Base-by-base conservation (phyloP, 345 rosid species). In the Luvunga scandens region DNA sequence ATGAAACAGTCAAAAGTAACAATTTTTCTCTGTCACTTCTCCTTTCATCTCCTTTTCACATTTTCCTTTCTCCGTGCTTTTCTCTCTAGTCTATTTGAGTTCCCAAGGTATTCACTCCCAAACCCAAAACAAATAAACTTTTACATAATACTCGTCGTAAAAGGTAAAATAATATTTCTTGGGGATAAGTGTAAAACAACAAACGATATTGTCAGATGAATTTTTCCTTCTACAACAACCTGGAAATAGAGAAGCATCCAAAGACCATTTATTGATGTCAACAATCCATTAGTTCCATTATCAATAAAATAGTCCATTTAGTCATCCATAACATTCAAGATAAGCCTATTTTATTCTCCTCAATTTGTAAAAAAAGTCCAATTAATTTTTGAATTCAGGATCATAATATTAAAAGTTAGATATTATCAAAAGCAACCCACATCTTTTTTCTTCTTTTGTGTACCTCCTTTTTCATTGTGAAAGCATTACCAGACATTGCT, bases 281-380 rank as follows among this genome's bases (percentile, higher is more conserved):
- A 69, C 19, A 69, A 39, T 31, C 45, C 12, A 7, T 10, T 33
- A 56, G 3, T 16, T 72, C 28, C 12, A 36, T 4, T 60, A 36
- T n/a, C 4, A 7, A 73, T 7, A 42, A 10, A 63, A 62, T 73
- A 75, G 22, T 60, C 42, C 0, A 28, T 25, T 31, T 25, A 45
- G 69, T 62, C 19, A 42, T 74, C 59, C 65, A 9, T 48, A n/a
- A 39, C 53, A n/a, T 22, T 34, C 53, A 72, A 72, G 76, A 59
- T 72, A 36, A 57, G 33, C 34, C 31, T 34, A 72, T 22, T 31
- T 72, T 61, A 72, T 72, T 57, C 53, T 27, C 14, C 10, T 31
- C 34, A 62, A 9, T 24, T 53, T 6, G 21, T 30, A 30, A 71
- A 55, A 50, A 3, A 55, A 28, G 9, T 53, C 33, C 33, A 24